Conservation (phyloP, 441 rosid genomes). For the Populus tomentosa region DNA sequence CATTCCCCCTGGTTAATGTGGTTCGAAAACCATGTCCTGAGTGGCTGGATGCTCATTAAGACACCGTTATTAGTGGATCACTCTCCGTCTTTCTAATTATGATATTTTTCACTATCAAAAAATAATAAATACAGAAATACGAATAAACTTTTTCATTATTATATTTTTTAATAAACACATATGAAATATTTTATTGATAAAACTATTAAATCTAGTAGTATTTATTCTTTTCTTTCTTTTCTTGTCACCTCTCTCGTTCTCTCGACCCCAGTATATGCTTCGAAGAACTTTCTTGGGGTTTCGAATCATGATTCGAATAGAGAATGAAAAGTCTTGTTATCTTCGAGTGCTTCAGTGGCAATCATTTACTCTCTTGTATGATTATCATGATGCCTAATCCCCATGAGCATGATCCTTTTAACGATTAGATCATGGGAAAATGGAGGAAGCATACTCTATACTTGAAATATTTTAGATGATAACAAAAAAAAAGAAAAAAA, state of each 20-base stretch:
- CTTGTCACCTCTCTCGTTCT: not conserved
- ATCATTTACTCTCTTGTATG: not conserved
- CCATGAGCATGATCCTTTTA: not conserved
- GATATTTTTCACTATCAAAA: too few species aligned
- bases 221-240: not conserved
- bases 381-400: not conserved
- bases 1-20: not conserved
- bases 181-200: too few species aligned
- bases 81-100: too few species aligned
- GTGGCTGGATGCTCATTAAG: not conserved
- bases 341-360: conserved; percentile 4
- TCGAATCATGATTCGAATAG: not conserved
- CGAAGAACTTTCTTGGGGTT: conserved; percentile 10
- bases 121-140: too few species aligned
- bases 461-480: not conserved
- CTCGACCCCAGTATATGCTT: not conserved
- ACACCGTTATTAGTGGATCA: not conserved
- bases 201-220: too few species aligned
- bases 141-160: too few species aligned
- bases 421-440: not conserved
- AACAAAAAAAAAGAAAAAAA: not conserved
- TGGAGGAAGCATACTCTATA: not conserved
- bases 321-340: not conserved
- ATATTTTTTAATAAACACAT: too few species aligned
- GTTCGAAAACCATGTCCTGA: not conserved